Base-by-base conservation (phyloP, 306 rosid genomes). In the Phaseolus lunatus region DNA sequence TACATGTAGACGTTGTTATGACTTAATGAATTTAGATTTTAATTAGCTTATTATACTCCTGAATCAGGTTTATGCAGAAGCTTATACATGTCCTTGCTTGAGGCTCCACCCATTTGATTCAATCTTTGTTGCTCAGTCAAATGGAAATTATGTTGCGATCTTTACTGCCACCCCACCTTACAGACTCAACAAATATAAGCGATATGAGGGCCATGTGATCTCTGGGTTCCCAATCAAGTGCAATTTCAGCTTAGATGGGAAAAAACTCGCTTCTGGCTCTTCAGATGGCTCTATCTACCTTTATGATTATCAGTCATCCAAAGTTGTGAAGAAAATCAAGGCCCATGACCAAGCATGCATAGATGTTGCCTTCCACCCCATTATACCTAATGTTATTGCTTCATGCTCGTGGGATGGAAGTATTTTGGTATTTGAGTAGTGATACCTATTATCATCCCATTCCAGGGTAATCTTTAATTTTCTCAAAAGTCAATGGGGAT, bases 141-240 rank as follows among this genome's bases (percentile, higher is more conserved):
- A 92, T 18, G 98, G 96, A 53, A 89, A 86, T 81, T 95, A 89
- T 80, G 72, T 88, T 68, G 97, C 97, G 67, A 84, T 88, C 70
- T 95, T 95, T 86, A 77, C 91, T 77, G 26, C 88, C 48, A 81
- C 75, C 31, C 91, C 96, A 9, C 98, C 98, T 20, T 94, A 86
- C 91, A 89, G 87, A 84, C 91, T 94, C 62, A 90, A 92, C 92
- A 94, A 90, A 86, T 92, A 84, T 79, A 89, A 84, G 91, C 87
- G 96, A 74, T 92, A 85, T 12, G 96, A 84, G 82, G 61, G 86
- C 74, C 98, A 94, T 59, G 88, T 88, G 65, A 94, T 94, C 67
- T 90, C 90, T 7, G 98, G 97, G 49, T 94, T 94, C 80, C 95
- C 97, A 65, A 80, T 95, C 43, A 92, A 88, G 79, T 95, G 97